Evolutionary conservation across 805 yeast species (phyloP).

Genomic region (Saccharomycodes ludwigii): DNA sequence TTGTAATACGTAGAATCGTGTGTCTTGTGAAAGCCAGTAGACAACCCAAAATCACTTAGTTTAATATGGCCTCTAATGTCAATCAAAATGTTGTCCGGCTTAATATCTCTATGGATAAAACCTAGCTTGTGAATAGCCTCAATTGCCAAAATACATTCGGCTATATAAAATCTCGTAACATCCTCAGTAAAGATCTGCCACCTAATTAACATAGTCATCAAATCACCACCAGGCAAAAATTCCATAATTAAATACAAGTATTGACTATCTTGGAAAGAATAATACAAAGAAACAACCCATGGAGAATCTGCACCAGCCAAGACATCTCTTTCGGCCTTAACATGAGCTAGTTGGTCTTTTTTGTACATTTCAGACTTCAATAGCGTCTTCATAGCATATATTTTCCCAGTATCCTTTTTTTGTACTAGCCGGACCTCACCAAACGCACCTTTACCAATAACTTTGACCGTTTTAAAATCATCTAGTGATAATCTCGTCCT

Average conservation of each 20-base stretch:
- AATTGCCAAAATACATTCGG: slow-evolving; percentile 89
- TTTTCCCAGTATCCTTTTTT: slow-evolving; percentile 79
- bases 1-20: slow-evolving; percentile 83
- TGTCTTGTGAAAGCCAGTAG: slow-evolving; percentile 87
- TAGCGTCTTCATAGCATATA: slow-evolving; percentile 88
- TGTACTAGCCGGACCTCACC: slow-evolving; percentile 95
- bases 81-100: slow-evolving; percentile 89
- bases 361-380: slow-evolving; percentile 87
- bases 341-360: slow-evolving; percentile 89
- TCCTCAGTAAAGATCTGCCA: slow-evolving; percentile 93
- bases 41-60: slow-evolving; percentile 77
- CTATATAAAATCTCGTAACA: slow-evolving; percentile 85
- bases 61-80: slow-evolving; percentile 74
- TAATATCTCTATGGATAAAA: slow-evolving; percentile 92
- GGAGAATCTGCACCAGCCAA: slow-evolving; percentile 86
- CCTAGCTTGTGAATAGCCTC: slow-evolving; percentile 90
- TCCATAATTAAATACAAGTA: slow-evolving; percentile 85
- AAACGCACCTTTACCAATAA: slow-evolving; percentile 91
- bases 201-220: slow-evolving; percentile 91
- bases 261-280: slow-evolving; percentile 67
- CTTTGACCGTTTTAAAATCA: slow-evolving; percentile 82
- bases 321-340: slow-evolving; percentile 92
- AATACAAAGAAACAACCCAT: slow-evolving; percentile 74
- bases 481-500: slow-evolving; percentile 74
- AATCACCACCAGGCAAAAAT: slow-evolving; percentile 81